phyloP scores from a whole-genome alignment of 2,329 filamentous ascomycete genomes.

The Pyrenochaeta sp. region DNA sequence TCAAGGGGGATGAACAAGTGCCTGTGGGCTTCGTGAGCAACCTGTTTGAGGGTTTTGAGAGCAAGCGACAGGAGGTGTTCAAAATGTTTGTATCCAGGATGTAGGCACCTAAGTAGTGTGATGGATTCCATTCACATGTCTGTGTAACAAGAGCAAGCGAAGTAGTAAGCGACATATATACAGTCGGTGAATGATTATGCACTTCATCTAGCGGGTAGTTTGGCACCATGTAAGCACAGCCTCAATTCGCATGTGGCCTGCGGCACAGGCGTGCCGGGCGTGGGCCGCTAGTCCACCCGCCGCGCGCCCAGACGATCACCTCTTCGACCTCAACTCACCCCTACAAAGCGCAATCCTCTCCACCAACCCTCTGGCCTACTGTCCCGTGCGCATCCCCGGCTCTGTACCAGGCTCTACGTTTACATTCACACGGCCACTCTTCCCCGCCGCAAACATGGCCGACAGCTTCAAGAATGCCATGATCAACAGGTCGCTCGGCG shows the following conservation, averaged over 20 bases:
- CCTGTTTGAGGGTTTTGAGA: constrained; percentile 57
- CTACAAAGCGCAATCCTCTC: no score
- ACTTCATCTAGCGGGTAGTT: no score
- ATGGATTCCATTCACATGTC: background rate
- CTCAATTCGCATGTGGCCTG: constrained; percentile 12
- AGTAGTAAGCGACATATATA: background rate
- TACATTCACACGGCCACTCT: no score
- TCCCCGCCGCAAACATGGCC: constrained; percentile 39
- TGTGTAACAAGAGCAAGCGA: background rate
- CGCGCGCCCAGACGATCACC: constrained; percentile 9
- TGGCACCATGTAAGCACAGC: constrained; percentile 29
- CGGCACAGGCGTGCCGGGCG: constrained; percentile 22
- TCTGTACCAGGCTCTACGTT: no score
- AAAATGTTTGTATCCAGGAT: constrained; percentile 28
- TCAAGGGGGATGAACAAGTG: constrained; percentile 60
- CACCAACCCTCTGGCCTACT: no score
- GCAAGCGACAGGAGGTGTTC: constrained; percentile 54
- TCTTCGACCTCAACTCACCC: constrained; percentile 7
- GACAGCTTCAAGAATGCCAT: constrained; percentile 62
- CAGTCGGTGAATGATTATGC: background rate
- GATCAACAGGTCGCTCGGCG: constrained; percentile 85
- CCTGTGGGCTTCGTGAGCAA: constrained; percentile 55
- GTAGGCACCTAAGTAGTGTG: background rate
- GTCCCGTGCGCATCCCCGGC: no score
- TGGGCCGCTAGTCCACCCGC: constrained; percentile 14